Evolutionary conservation across 2,329 filamentous ascomycete species (phyloP).

Genomic region (Drechmeria coniospora): DNA sequence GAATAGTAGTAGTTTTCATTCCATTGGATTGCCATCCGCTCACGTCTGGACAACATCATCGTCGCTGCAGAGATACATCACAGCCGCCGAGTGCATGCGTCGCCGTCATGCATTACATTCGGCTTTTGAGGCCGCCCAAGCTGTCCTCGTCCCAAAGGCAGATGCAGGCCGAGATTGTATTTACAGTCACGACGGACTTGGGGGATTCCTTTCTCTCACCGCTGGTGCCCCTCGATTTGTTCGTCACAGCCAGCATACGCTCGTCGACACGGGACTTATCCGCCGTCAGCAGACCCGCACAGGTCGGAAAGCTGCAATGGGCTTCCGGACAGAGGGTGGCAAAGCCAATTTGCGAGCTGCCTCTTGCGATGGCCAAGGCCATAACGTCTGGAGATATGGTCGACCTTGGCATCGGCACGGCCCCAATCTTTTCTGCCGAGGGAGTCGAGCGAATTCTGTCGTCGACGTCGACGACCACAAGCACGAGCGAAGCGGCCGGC

Average conservation of each 20-base stretch:
- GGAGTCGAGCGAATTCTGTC: slow-evolving; percentile 11
- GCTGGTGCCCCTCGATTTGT: slow-evolving; percentile 26
- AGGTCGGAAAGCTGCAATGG: slow-evolving; percentile 14
- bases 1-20: no score
- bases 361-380: slow-evolving; percentile 11
- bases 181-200: slow-evolving; percentile 42
- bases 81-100: no score
- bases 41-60: background rate
- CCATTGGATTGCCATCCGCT: no score
- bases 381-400: slow-evolving; percentile 11
- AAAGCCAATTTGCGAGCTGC: slow-evolving; percentile 17
- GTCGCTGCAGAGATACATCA: no score
- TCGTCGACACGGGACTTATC: slow-evolving; percentile 8
- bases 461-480: slow-evolving; percentile 7
- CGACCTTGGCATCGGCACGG: slow-evolving; percentile 13
- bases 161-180: slow-evolving; percentile 24
- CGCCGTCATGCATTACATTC: slow-evolving; percentile 40
- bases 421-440: slow-evolving; percentile 12
- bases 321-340: slow-evolving; percentile 23
- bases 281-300: no score
- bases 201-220: slow-evolving; percentile 39
- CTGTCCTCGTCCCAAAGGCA: slow-evolving; percentile 13
- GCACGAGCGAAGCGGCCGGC: slow-evolving; percentile 8
- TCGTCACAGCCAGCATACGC: slow-evolving; percentile 16
- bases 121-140: slow-evolving; percentile 32